Evolutionary conservation across 257 asterid genomes (phyloP), one percentile per base, ranked within the genome.

Genomic region (Gentiana macrophylla): DNA sequence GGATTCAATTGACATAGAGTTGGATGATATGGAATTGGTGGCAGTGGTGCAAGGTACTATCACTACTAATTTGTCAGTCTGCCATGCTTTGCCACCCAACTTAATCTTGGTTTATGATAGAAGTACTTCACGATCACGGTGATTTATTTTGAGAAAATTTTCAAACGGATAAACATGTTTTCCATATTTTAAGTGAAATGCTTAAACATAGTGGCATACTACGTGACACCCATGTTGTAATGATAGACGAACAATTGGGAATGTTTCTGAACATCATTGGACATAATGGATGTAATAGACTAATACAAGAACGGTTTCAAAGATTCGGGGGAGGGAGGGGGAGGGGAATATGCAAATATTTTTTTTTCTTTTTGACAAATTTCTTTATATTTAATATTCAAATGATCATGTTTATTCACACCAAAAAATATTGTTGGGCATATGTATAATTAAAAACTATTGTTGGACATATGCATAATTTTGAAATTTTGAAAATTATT

Each of bases 41-140:
- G 96, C 94, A n/a, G 94, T 87, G 12, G 91, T 94, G 94, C 94
- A 44, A 86, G 94, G 59, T 86, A 84, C 81, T 88, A 79, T 75
- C 82, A 82, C 67, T 79, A 79, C 61, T 77, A 74, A 57, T 75
- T 73, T 67, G 63, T 82, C 91, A 79, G 79, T 85, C 89, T 52
- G 72, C 72, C 54, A 75, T 72, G 34, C 67, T 75, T 70, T 24
- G 78, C 67, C 74, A 85, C 33, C 80, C 89, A 1, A 78, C 66
- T 62, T 81, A 83, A 60, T 80, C 94, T 47, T 84, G 85, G n/a
- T 90, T 84, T 66, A 63, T 90, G 86, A 49, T 66, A 32, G 94
- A 86, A 63, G 71, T 82, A 43, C 78, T 86, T 44, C 74, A 78
- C 58, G 91, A 89, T 52, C 63, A 72, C 35, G 95, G 74, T 53